These are phyloP conservation scores for Microdochium nivale DNA, from an alignment of 2,329 filamentous ascomycete species.

Conservation along the genomic window DNA sequence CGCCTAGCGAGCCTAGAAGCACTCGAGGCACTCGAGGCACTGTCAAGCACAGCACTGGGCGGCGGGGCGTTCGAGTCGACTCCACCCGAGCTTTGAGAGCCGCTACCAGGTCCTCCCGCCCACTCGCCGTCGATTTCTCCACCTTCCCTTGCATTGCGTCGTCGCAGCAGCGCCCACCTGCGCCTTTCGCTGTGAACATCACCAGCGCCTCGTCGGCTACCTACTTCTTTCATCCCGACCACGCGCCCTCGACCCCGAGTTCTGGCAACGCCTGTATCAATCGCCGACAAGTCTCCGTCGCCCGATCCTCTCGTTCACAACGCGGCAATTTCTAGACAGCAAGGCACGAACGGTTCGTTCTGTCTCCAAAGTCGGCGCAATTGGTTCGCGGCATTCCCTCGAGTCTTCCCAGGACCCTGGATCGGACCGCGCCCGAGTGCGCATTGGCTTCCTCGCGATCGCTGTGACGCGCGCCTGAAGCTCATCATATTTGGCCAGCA, in stretches of 20 bases:
- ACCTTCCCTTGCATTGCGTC: not conserved
- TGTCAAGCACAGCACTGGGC: not conserved
- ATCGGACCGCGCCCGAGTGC: not conserved
- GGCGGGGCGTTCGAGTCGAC: not conserved
- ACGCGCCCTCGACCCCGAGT: not conserved
- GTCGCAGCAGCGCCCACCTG: not conserved
- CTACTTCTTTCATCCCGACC: not conserved
- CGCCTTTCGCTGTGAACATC: not conserved
- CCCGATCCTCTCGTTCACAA: no score
- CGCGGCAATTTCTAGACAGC: not conserved
- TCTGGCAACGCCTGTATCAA: not conserved
- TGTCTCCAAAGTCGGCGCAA: not conserved
- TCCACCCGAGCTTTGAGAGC: not conserved
- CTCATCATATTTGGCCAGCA: not conserved
- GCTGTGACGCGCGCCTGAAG: not conserved
- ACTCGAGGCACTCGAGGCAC: no score
- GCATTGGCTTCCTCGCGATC: not conserved
- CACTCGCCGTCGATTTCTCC: not conserved
- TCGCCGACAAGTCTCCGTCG: no score
- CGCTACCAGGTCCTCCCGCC: not conserved
- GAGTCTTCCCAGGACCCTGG: not conserved
- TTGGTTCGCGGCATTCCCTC: not conserved
- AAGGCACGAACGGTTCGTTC: not conserved
- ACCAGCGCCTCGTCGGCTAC: not conserved
- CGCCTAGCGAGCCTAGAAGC: no score